A percentile compares a stretch with the other conserved stretches of the same genome.
phyloP scores from a whole-genome alignment of 441 rosid species.

The Macaranga tanarius region DNA sequence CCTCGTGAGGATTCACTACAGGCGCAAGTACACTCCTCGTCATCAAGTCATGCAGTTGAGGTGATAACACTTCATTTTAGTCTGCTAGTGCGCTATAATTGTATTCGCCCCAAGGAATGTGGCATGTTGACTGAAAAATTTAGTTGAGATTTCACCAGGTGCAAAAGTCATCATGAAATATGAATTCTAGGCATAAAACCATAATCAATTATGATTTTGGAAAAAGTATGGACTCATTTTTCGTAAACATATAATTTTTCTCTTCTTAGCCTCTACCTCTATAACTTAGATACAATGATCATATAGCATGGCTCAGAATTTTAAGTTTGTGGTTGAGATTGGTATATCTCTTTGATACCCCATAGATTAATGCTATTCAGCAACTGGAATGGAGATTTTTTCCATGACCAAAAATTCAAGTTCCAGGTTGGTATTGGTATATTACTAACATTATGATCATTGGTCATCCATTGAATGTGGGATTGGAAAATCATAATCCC shows the following conservation, averaged over 20 bases:
- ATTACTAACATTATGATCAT: neutral
- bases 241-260: neutral
- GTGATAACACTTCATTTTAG: neutral
- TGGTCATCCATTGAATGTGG: neutral
- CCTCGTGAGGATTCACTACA: slow-evolving; percentile 16
- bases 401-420: neutral
- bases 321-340: neutral
- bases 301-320: neutral
- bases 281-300: neutral
- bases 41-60: slow-evolving; percentile 29
- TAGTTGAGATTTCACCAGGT: neutral
- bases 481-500: neutral
- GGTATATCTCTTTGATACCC: neutral
- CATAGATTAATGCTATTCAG: neutral
- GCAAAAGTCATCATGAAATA: neutral
- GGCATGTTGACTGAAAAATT: neutral
- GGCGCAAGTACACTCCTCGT: slow-evolving; percentile 20
- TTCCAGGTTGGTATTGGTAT: neutral
- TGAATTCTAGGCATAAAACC: neutral
- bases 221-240: neutral
- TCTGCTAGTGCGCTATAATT: neutral
- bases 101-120: no score
- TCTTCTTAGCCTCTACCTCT: neutral
- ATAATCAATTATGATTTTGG: neutral
- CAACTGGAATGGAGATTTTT: neutral